Base-by-base conservation (phyloP, 495 filamentous ascomycete species). In the Penicillium fimorum region DNA sequence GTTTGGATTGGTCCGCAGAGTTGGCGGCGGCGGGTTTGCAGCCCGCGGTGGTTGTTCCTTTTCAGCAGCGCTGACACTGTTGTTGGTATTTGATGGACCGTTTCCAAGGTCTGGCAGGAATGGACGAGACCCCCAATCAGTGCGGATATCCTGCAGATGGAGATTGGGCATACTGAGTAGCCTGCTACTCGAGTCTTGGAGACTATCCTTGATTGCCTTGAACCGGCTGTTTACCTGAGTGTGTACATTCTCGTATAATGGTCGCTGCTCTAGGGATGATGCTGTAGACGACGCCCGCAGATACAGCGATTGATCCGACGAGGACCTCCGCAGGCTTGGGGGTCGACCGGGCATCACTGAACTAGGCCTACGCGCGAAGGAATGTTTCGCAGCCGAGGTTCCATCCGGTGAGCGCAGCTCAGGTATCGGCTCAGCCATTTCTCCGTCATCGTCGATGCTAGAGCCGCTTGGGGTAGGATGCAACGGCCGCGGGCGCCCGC, bases 121-220 rank as follows among this genome's bases (percentile, higher is more conserved):
- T 22, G 68, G 67, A 25, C 60, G 64, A 45, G 69, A 70, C 10
- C 59, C 54, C 72, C 74, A 78, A 24, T 78, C 72, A 32, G 52
- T 66, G 37, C 73, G 66, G 45, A 79, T 77, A 54, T 82, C 79
- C n/a, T 77, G 75, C 40, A 83, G 67, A 57, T 78, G 79, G 32
- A 84, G 68, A 46, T 67, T 77, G 8, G 81, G 79, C 69, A 85
- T 83, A 58, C 76, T 85, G 2, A 86, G 83, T 53, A 92, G 74
- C 50, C 84, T 86, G 68, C 91, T 89, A 55, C 80, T 90, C 11
- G 87, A 85, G 64, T 93, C 92, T 68, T 86, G 84, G 57, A 86
- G 82, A 68, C 85, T 95, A 66, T 97, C 93, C 63, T 84, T 87
- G 70, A 97, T 94, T 3, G 93, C 93, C 73, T 96, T 96, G 61